Evolutionary conservation across 768 basidiomycete genomes (phyloP).

Genomic region (Lentinula guzmanii): DNA sequence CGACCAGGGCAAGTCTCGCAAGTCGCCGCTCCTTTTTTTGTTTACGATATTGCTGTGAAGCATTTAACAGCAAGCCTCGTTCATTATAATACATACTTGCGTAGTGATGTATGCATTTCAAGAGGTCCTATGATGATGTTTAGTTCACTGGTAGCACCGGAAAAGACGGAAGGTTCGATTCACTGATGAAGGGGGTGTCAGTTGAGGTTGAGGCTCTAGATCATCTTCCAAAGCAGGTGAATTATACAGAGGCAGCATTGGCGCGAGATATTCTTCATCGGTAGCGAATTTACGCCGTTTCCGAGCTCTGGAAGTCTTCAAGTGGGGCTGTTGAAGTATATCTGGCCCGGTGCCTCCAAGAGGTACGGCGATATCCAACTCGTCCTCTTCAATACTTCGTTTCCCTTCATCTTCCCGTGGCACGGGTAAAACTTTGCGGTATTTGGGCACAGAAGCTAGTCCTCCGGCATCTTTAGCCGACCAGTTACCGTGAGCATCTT

Average conservation of each 20-base stretch:
- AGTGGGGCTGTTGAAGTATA: background rate
- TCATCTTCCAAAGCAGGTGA: background rate
- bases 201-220: background rate
- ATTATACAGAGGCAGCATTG: background rate
- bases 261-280: conserved; percentile 42
- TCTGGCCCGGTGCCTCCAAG: background rate
- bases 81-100: conserved; percentile 40
- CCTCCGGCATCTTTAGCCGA: conserved; percentile 46
- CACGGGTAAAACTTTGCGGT: conserved; percentile 10
- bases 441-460: conserved; percentile 25
- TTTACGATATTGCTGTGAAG: conserved; percentile 16
- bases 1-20: background rate
- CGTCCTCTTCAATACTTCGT: background rate
- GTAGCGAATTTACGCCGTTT: conserved; percentile 26
- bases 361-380: background rate
- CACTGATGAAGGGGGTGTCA: conserved; percentile 3
- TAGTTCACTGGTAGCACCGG: conserved; percentile 14
- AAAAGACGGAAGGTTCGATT: conserved; percentile 16
- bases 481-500: conserved; percentile 39
- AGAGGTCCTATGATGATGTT: conserved; percentile 30
- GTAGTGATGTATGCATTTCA: conserved; percentile 48
- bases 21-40: conserved; percentile 3
- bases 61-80: conserved; percentile 33
- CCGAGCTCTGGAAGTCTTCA: conserved; percentile 18
- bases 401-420: background rate